These are phyloP conservation scores for Coccomyxa sp. DNA, from an alignment of 139 green algal species.

Conservation along the genomic window DNA sequence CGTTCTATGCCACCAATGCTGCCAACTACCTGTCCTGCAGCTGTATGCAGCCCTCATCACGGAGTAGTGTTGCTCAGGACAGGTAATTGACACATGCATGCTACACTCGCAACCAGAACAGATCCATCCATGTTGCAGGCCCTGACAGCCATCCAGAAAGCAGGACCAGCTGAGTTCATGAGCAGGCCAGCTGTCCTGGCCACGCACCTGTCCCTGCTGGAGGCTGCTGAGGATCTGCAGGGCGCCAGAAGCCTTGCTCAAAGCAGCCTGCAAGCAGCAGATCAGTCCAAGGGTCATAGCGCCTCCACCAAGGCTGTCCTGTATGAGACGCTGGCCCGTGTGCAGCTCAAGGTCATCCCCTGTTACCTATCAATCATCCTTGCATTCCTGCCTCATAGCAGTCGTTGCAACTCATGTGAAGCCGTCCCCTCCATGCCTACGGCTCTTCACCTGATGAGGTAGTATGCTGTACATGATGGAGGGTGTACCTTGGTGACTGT, in stretches of 20 bases:
- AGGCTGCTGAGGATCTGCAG: slow-evolving; percentile 46
- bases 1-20: no score
- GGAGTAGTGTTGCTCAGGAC: no score
- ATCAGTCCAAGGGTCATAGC: background rate
- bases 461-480: no score
- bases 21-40: no score
- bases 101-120: no score
- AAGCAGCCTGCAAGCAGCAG: background rate
- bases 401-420: no score
- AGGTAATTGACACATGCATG: background rate
- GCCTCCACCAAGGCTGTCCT: slow-evolving; percentile 40
- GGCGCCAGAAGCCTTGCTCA: slow-evolving; percentile 5
- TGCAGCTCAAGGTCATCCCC: slow-evolving; percentile 49
- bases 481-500: no score
- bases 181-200: slow-evolving; percentile 46
- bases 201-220: slow-evolving; percentile 44
- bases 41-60: no score
- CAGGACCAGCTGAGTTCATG: slow-evolving; percentile 12
- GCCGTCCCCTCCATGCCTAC: no score
- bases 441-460: no score
- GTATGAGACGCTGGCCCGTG: slow-evolving; percentile 45
- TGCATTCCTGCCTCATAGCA: background rate
- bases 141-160: background rate
- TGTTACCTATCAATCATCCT: background rate
- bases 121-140: background rate